Evolutionary conservation across 2,329 filamentous ascomycete genomes (phyloP).

Genomic region (Graphilbum fragrans): DNA sequence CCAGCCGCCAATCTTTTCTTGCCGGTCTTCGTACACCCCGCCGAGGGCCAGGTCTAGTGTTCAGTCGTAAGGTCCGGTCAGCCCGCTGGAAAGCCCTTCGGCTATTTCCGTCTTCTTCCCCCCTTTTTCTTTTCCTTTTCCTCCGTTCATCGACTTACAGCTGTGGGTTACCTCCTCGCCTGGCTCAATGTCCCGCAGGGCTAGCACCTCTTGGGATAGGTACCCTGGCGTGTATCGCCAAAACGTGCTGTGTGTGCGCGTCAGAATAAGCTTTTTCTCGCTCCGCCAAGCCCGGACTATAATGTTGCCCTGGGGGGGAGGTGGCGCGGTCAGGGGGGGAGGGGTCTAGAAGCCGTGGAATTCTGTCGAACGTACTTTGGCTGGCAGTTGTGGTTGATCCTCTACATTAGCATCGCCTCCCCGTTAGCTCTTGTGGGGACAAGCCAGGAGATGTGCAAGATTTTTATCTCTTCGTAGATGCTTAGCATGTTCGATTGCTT

Average conservation of each 20-base stretch:
- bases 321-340: too few species aligned
- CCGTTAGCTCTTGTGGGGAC: neutral
- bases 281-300: too few species aligned
- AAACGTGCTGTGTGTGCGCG: conserved; percentile 7
- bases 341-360: too few species aligned
- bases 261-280: too few species aligned
- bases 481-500: conserved; percentile 4
- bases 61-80: too few species aligned
- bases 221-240: conserved; percentile 11
- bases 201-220: conserved; percentile 13
- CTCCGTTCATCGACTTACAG: conserved; percentile 9
- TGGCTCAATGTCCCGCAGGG: conserved; percentile 10
- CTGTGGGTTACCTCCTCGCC: conserved; percentile 14
- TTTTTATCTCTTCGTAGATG: too few species aligned
- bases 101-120: too few species aligned
- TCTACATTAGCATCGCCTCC: conserved; percentile 5
- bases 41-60: conserved; percentile 13
- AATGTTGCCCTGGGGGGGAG: too few species aligned
- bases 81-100: too few species aligned
- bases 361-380: conserved; percentile 12
- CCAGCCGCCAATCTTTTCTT: conserved; percentile 11
- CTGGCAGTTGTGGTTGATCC: conserved; percentile 14
- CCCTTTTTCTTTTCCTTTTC: too few species aligned
- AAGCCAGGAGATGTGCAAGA: too few species aligned
- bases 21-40: conserved; percentile 10